Conservation (phyloP, 441 rosid species). For the Brassica hybrid region DNA sequence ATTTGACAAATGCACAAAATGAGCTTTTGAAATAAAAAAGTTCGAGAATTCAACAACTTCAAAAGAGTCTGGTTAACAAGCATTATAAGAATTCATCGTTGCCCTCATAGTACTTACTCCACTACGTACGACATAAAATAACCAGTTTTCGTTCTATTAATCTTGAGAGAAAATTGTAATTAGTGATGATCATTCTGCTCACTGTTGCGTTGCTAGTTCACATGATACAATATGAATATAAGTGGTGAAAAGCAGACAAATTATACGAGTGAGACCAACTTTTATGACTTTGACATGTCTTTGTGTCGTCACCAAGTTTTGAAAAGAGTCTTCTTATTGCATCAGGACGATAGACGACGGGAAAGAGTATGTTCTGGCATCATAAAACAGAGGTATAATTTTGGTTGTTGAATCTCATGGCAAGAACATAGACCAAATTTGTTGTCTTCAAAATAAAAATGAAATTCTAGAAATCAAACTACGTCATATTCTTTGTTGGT, state of each 20-base stretch:
- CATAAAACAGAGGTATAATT: conserved; percentile 2
- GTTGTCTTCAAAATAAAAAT: not conserved
- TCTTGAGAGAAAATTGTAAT: not conserved
- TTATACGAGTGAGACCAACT: conserved; percentile 1
- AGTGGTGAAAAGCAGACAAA: not conserved
- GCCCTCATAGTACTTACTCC: not conserved
- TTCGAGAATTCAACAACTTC: not conserved
- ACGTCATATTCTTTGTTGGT: not conserved
- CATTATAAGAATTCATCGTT: not conserved
- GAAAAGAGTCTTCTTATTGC: conserved; percentile 11
- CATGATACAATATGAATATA: not conserved
- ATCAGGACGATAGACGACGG: not conserved
- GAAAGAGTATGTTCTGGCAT: conserved; percentile 4
- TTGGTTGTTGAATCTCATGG: not conserved
- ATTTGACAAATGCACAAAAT: not conserved
- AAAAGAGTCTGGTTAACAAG: not conserved
- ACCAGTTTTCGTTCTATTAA: not conserved
- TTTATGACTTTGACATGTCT: conserved; percentile 17
- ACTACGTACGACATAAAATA: not conserved
- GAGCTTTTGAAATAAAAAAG: not conserved
- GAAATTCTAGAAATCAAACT: not conserved
- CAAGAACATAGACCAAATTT: not conserved
- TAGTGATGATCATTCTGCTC: not conserved
- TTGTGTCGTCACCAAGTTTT: not conserved
- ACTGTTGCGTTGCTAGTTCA: not conserved